Evolutionary conservation across 495 filamentous ascomycete genomes (phyloP).

Genomic region (Penicillium canariense): DNA sequence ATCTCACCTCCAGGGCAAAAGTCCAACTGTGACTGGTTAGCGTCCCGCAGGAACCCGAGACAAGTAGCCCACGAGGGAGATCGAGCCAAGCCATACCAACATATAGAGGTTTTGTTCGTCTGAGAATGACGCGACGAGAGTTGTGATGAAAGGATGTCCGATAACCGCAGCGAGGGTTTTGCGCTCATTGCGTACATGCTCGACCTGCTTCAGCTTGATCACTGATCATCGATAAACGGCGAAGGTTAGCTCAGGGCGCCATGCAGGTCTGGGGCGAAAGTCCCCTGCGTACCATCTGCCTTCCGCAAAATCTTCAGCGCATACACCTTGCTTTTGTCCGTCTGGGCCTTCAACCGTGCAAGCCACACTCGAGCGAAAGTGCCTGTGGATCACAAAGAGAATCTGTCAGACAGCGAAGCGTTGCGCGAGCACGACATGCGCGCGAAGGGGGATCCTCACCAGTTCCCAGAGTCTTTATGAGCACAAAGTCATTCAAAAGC

Average conservation of each 20-base stretch:
- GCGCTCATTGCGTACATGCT: slow-evolving; percentile 94
- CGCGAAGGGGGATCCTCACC: slow-evolving; percentile 47
- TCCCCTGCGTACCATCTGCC: slow-evolving; percentile 57
- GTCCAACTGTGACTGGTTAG: slow-evolving; percentile 58
- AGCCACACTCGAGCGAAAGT: slow-evolving; percentile 97
- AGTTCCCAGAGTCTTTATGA: slow-evolving; percentile 88
- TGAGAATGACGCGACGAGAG: slow-evolving; percentile 84
- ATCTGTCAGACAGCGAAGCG: slow-evolving; percentile 27
- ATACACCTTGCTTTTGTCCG: slow-evolving; percentile 70
- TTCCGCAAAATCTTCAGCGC: slow-evolving; percentile 94
- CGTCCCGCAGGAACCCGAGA: slow-evolving; percentile 1
- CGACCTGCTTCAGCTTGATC: slow-evolving; percentile 94
- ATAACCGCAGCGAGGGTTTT: slow-evolving; percentile 81
- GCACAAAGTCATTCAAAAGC: slow-evolving; percentile 70
- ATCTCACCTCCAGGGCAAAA: slow-evolving; percentile 94
- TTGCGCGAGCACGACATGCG: background rate
- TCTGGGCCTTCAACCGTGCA: slow-evolving; percentile 60
- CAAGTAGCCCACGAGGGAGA: background rate
- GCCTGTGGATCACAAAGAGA: slow-evolving; percentile 50
- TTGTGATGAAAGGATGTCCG: slow-evolving; percentile 94
- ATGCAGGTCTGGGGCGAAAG: background rate
- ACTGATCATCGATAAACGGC: slow-evolving; percentile 48
- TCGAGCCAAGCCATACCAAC: slow-evolving; percentile 57
- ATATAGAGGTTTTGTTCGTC: slow-evolving; percentile 88
- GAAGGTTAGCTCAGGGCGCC: slow-evolving; percentile 8